Conservation (phyloP, 192 early-diverging fungal genomes). For the Backusella morwellensis region DNA sequence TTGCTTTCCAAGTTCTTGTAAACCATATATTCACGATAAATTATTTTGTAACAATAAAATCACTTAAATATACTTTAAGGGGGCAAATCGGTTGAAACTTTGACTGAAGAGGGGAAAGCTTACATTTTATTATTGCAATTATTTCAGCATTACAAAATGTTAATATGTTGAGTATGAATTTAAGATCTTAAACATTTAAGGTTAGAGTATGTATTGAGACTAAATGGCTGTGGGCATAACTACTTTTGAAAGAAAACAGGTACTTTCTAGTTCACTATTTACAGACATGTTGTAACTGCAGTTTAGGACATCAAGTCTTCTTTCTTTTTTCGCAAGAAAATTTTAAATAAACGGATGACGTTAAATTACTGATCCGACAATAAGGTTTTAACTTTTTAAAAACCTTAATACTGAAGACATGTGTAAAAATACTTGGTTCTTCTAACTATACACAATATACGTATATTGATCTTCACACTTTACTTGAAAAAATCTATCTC, state of each 20-base stretch:
- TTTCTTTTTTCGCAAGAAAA: background rate
- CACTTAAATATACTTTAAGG: background rate
- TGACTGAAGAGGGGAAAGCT: background rate
- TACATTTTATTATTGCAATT: background rate
- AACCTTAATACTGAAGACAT: background rate
- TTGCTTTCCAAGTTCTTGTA: constrained; percentile 36
- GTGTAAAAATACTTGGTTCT: background rate
- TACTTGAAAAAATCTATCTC: no score
- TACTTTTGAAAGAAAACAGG: no score
- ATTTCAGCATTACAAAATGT: background rate
- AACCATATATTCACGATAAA: constrained; percentile 1
- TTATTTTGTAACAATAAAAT: constrained; percentile 7
- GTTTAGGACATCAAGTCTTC: background rate
- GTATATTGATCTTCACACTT: no score
- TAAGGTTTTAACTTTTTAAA: background rate
- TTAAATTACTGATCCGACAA: background rate
- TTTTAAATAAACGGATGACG: background rate
- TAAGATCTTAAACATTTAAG: background rate
- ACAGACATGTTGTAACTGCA: no score
- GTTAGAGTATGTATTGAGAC: background rate
- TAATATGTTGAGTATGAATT: background rate
- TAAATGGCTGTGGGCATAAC: background rate
- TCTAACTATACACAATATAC: no score
- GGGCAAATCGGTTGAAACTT: background rate
- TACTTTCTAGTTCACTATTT: no score